Evolutionary conservation across 2,329 filamentous ascomycete genomes (phyloP), one percentile per base, ranked within the genome.

Genomic region (Corynespora cassiicola): DNA sequence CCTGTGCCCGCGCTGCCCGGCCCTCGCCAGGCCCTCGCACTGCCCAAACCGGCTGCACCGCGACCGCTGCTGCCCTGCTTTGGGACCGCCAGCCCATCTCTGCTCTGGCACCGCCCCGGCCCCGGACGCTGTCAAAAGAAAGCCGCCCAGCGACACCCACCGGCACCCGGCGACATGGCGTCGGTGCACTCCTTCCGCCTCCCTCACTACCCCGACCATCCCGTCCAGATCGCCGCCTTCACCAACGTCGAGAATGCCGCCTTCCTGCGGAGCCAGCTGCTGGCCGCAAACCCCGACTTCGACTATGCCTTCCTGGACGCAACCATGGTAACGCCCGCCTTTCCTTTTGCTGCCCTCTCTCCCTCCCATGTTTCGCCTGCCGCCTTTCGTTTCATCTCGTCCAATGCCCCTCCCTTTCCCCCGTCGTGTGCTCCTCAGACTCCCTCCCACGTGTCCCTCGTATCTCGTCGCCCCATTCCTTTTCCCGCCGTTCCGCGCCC

Each of bases 221-320:
- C 80, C 6, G 75, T 96, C 19, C 84, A 94, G 67, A 72, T 89
- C 32, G 85, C 82, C 27, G 73, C 96, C 20, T 96, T 94, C 73
- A 79, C 75, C 15, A 74, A 88, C 64, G 81, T 97, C 39, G 66
- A 79, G 46, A 99, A 99, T 66, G 80, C 90, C 8, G 70, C 80
- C 1, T 90, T 86, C 60, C 76, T 99, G 27, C 86, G 90, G 35
- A 77, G 85, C 54, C 91, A 96, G 71, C 81, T 99, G 5, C 76
- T 97, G n/a, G 79, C 82, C 5, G 87, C 88, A 35, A 96, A 97
- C 63, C 62, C 81, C 8, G 85, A 86, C 7, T 97, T 91, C 57
- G 90, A 97, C 69, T 97, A 97, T 75, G 90, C 91, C 21, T 87
- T 99, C 52, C 80, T 99, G 30, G 92, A 99, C 71, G 90, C 90